These are phyloP conservation scores for Cyberlindnera maclurae DNA, from an alignment of 805 yeast genomes.

Conservation along the genomic window DNA sequence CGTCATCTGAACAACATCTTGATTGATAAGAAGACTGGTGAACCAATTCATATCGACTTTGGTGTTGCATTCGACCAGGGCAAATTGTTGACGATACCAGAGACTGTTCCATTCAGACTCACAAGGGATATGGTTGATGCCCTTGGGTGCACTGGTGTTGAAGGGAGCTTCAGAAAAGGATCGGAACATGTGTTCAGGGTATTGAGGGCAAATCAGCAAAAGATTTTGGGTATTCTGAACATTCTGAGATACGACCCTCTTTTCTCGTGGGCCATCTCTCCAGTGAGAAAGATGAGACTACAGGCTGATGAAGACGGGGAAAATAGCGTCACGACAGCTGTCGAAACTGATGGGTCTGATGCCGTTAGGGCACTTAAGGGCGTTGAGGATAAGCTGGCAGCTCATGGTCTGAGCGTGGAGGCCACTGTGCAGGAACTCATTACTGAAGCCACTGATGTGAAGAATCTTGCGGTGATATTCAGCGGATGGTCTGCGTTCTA, in stretches of 20 bases:
- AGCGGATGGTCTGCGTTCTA: conserved; percentile 83
- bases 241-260: conserved; percentile 89
- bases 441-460: conserved; percentile 61
- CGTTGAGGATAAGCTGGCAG: conserved; percentile 62
- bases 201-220: conserved; percentile 55
- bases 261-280: conserved; percentile 86
- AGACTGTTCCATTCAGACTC: conserved; percentile 85
- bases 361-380: conserved; percentile 72
- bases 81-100: conserved; percentile 75
- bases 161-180: conserved; percentile 66
- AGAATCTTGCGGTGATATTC: conserved; percentile 67
- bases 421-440: conserved; percentile 80
- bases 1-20: conserved; percentile 88
- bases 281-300: conserved; percentile 49
- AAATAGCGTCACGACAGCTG: conserved; percentile 2
- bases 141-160: conserved; percentile 78
- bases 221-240: conserved; percentile 74
- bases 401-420: conserved; percentile 67
- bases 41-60: conserved; percentile 90
- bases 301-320: conserved; percentile 30
- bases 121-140: conserved; percentile 91
- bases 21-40: conserved; percentile 76
- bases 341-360: conserved; percentile 34
- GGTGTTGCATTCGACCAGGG: conserved; percentile 98
- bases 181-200: conserved; percentile 71